phyloP scores from a whole-genome alignment of 2,329 filamentous ascomycete species.

The Phoma sp. region DNA sequence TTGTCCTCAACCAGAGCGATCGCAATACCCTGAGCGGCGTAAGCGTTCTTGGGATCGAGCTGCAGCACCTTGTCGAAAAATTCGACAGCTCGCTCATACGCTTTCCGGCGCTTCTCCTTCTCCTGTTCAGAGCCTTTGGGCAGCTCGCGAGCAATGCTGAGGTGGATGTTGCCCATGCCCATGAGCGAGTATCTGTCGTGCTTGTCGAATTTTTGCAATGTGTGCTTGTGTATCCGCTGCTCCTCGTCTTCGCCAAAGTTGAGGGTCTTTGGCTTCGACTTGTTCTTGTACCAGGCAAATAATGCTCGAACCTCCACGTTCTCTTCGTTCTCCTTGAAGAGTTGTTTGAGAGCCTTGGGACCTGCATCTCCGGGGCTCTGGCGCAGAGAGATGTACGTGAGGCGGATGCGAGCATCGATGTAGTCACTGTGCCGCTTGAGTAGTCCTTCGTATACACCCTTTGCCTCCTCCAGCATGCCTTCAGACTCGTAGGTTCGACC shows the following conservation, averaged over 20 bases:
- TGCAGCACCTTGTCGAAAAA: slow-evolving; percentile 98
- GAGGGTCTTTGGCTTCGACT: slow-evolving; percentile 79
- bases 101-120: slow-evolving; percentile 86
- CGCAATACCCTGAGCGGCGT: slow-evolving; percentile 93
- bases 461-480: slow-evolving; percentile 80
- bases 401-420: slow-evolving; percentile 84
- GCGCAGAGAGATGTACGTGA: slow-evolving; percentile 88
- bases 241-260: slow-evolving; percentile 91
- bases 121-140: slow-evolving; percentile 87
- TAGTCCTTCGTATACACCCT: slow-evolving; percentile 86
- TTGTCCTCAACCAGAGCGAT: slow-evolving; percentile 95
- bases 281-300: slow-evolving; percentile 95
- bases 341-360: slow-evolving; percentile 81
- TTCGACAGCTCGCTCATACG: slow-evolving; percentile 91
- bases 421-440: slow-evolving; percentile 88
- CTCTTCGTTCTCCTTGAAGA: slow-evolving; percentile 82
- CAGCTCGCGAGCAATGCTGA: slow-evolving; percentile 91
- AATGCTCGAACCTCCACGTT: slow-evolving; percentile 92
- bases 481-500: slow-evolving; percentile 91
- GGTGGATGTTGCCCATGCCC: slow-evolving; percentile 95
- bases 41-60: slow-evolving; percentile 93
- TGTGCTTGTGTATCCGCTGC: slow-evolving; percentile 95
- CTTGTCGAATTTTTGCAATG: slow-evolving; percentile 86
- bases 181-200: slow-evolving; percentile 97
- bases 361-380: slow-evolving; percentile 85